Percentiles rank a stretch among this genome's conserved stretches.
phyloP scores from a whole-genome alignment of 192 early-diverging fungal genomes.

The Podochytrium sp. region DNA sequence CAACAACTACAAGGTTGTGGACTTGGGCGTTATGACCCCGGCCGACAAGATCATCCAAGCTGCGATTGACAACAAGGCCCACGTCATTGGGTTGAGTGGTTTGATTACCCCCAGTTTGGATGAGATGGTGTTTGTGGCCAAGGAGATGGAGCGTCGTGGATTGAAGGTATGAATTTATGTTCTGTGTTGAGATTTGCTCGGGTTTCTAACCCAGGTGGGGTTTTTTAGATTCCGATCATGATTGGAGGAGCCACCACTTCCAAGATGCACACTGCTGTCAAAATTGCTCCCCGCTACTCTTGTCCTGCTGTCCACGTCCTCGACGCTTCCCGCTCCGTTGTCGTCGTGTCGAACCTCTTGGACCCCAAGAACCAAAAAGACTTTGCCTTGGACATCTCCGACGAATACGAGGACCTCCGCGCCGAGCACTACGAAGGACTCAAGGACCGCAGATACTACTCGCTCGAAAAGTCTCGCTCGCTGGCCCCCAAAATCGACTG shows the following conservation, averaged over 20 bases:
- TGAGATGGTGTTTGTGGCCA: conserved; percentile 96
- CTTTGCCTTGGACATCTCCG: conserved; percentile 83
- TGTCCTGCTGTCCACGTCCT: conserved; percentile 82
- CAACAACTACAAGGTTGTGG: conserved; percentile 96
- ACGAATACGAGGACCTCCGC: conserved; percentile 93
- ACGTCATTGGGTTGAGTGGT: conserved; percentile 91
- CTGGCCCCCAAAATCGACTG: conserved; percentile 74
- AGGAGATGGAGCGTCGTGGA: conserved; percentile 86
- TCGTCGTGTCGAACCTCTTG: conserved; percentile 86
- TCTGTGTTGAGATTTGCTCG: conserved; percentile 34
- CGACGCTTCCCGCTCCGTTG: conserved; percentile 90
- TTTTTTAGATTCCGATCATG: conserved; percentile 72
- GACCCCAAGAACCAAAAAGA: conserved; percentile 81
- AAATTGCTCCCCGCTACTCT: conserved; percentile 89
- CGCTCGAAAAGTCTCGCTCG: conserved; percentile 70
- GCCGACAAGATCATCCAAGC: conserved; percentile 91
- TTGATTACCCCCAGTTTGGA: conserved; percentile 95
- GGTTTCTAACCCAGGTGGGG: background rate
- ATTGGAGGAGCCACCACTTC: conserved; percentile 96
- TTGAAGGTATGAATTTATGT: conserved; percentile 52
- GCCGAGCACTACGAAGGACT: conserved; percentile 91
- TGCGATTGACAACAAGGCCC: conserved; percentile 86
- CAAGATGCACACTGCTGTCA: conserved; percentile 96
- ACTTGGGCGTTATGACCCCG: conserved; percentile 94
- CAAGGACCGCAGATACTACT: conserved; percentile 81